Base-by-base conservation (phyloP, 164 flowering plant species). In the Vitis rupestris region DNA sequence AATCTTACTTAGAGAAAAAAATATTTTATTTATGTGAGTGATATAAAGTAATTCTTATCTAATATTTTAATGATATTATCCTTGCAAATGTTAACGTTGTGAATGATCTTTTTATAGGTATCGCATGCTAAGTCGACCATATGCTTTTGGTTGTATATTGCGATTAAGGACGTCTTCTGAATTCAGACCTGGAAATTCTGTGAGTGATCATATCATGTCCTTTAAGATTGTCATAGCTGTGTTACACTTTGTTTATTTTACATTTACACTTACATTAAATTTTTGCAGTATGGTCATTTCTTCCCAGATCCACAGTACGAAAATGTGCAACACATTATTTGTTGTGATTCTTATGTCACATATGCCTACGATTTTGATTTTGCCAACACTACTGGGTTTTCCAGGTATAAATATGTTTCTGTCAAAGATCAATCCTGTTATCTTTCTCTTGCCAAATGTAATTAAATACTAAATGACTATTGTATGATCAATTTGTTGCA, bases 361-460 rank as follows among this genome's bases (percentile, higher is more conserved):
- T 95, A 93, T 89, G 97, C 92, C 66, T 95, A 95, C 85, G 99
- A 95, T 83, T 93, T 95, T 78, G 98, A 91, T 66, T 93, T 95
- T 72, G 81, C 87, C 54, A 86, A 79, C 74, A 67, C 69, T 58
- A 70, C 65, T 55, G 97, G 98, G 53, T 93, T 93, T 79, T 87
- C 96, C 69, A 91, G 97, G 99, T 95, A 86, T 52, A 23, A 37
- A 5, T 64, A 44, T 63, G 27, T 19, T 9, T 58, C 16, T 52
- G 12, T 16, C 17, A 48, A 23, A 17, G 17, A 10, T 9, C 23
- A 3, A 13, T 59, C 17, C 47, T 47, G 4, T 55, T 59, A 9
- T 53, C 14, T 63, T 50, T 63, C 44, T 64, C 61, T 17, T n/a
- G 47, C 52, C 61, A 4, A 16, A 12, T 30, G 3, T 11, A 55